Evolutionary conservation across 2,329 filamentous ascomycete genomes (phyloP).

Genomic region (Magnaporthiopsis rhizophila): DNA sequence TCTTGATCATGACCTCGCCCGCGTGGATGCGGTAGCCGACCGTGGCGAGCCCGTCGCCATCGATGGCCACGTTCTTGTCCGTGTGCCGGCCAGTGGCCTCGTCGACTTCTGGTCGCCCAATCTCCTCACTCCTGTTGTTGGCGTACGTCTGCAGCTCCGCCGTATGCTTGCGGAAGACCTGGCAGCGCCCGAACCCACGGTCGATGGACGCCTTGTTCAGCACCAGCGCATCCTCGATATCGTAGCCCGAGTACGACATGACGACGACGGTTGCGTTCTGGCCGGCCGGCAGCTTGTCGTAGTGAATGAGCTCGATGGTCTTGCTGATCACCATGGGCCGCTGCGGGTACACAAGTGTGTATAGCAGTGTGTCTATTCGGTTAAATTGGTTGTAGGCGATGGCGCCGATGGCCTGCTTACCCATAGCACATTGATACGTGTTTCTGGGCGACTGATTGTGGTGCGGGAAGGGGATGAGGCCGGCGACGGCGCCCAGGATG

Average conservation of each 20-base stretch:
- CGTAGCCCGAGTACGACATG: conserved; percentile 98
- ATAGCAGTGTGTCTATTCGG: conserved; percentile 90
- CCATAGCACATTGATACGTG: conserved; percentile 99
- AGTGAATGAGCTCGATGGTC: conserved; percentile 93
- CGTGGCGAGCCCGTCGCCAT: conserved; percentile 79
- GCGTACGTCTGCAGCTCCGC: conserved; percentile 82
- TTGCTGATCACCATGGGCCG: conserved; percentile 96
- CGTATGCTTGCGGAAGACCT: conserved; percentile 94
- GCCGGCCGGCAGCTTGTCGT: conserved; percentile 92
- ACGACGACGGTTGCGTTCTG: conserved; percentile 97
- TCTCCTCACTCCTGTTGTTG: conserved; percentile 64
- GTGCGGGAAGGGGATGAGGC: conserved; percentile 94
- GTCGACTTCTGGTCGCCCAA: conserved; percentile 55
- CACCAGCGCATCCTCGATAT: conserved; percentile 97
- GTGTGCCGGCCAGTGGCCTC: conserved; percentile 53
- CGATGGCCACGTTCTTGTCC: conserved; percentile 64
- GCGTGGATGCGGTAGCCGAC: conserved; percentile 72
- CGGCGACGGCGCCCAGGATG: conserved; percentile 88
- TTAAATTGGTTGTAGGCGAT: conserved; percentile 98
- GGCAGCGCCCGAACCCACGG: conserved; percentile 89
- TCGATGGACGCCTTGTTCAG: conserved; percentile 95
- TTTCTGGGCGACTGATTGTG: conserved; percentile 99
- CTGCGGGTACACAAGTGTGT: conserved; percentile 95
- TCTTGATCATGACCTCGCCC: conserved; percentile 85
- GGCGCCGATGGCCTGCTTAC: conserved; percentile 97